These are phyloP conservation scores for Calocybe cyanea DNA, from an alignment of 768 basidiomycete species.

Conservation along the genomic window DNA sequence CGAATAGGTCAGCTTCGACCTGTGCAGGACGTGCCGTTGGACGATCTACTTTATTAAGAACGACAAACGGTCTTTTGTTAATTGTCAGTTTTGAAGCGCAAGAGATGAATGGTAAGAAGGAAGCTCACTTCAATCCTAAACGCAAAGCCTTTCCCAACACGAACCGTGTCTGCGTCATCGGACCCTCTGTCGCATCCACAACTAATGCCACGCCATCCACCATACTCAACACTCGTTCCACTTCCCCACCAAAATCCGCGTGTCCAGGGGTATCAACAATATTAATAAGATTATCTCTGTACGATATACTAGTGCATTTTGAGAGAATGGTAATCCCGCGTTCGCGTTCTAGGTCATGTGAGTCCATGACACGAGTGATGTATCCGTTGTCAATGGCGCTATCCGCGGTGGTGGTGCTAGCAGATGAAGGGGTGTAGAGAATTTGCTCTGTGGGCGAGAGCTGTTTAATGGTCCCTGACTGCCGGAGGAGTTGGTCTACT, in stretches of 20 bases:
- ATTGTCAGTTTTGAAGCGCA: neutral
- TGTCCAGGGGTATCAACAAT: constrained; percentile 63
- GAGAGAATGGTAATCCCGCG: constrained; percentile 61
- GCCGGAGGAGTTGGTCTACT: constrained; percentile 48
- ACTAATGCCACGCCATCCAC: constrained; percentile 60
- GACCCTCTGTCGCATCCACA: constrained; percentile 57
- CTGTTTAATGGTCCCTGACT: constrained; percentile 44
- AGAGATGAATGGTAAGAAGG: neutral
- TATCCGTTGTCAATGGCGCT: constrained; percentile 33
- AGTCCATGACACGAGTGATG: constrained; percentile 48
- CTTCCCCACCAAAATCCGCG: constrained; percentile 62
- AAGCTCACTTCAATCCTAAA: constrained; percentile 36
- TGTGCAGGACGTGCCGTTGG: constrained; percentile 38
- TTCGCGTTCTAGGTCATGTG: constrained; percentile 52
- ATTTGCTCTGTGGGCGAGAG: constrained; percentile 33
- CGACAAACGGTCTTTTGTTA: constrained; percentile 42
- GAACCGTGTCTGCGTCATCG: constrained; percentile 57
- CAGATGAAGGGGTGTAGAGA: constrained; percentile 27
- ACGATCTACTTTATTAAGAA: constrained; percentile 49
- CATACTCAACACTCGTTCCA: constrained; percentile 58
- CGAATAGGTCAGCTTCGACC: constrained; percentile 48
- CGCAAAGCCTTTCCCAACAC: constrained; percentile 44
- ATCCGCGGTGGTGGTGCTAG: constrained; percentile 26
- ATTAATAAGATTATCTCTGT: constrained; percentile 48
- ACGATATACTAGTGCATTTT: constrained; percentile 51